These are phyloP conservation scores for Pleodorina starrii DNA, from an alignment of 139 green algal genomes.

Conservation along the genomic window DNA sequence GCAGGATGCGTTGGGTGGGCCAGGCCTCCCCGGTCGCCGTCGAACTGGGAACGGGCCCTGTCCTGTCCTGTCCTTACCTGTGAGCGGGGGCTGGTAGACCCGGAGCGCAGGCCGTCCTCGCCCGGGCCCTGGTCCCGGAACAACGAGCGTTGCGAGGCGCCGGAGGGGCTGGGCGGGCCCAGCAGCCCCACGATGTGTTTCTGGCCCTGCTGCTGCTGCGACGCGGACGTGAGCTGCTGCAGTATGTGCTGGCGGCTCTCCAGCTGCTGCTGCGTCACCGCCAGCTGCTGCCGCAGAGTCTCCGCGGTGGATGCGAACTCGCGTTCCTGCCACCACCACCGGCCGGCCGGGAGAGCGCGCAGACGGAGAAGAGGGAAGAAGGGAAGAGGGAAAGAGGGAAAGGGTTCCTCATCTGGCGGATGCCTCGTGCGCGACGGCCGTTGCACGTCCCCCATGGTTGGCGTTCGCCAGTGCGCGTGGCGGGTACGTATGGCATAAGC, in stretches of 20 bases:
- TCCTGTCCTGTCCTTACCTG: no score
- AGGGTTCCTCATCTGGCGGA: no score
- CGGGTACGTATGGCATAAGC: no score
- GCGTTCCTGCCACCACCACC: no score
- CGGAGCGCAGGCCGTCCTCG: not conserved
- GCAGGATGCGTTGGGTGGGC: no score
- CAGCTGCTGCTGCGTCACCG: conserved; percentile 45
- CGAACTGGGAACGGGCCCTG: no score
- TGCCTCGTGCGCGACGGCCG: no score
- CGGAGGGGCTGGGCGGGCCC: not conserved
- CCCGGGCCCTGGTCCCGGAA: not conserved
- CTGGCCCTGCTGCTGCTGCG: conserved; percentile 16
- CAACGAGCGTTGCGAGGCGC: not conserved
- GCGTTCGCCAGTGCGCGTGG: no score
- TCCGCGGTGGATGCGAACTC: conserved; percentile 16
- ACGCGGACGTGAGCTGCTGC: conserved; percentile 16
- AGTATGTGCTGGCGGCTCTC: conserved; percentile 24
- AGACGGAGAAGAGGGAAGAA: not conserved
- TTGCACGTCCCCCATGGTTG: no score
- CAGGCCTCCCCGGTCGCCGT: no score
- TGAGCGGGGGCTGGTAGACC: conserved; percentile 22
- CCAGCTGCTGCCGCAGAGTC: conserved; percentile 36
- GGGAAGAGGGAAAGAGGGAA: not conserved
- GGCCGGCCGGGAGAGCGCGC: no score
- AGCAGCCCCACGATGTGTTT: not conserved